Evolutionary conservation across 768 basidiomycete species (phyloP), one percentile per base, ranked within the genome.

Genomic region (Auricularia cornea): DNA sequence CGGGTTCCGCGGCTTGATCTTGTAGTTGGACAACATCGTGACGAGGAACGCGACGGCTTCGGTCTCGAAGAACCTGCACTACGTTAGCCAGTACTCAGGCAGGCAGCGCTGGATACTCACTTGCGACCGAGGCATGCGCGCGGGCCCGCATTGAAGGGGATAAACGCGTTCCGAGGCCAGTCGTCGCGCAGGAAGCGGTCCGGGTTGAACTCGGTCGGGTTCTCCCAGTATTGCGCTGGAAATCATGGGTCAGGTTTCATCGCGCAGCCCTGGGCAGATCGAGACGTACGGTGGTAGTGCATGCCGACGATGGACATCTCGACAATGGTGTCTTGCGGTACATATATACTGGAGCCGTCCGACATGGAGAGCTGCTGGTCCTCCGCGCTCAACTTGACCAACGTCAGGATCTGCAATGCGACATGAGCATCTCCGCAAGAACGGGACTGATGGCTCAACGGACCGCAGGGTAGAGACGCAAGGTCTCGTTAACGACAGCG

Each of bases 201-300:
- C 0, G 77, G 78, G 26, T 75, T 76, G 70, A 84, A 85, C 8
- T 66, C 66, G 33, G 79, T 65, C 2, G 84, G 83, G 57, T 84
- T 77, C 59, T 80, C 71, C 83, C 84, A 85, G 68, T 84, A 84
- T 38, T 77, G 77, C 30, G 83, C 84, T 84, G 64, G 30, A 56
- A 11, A 29, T 35, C 26, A 16, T 18, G 18, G 29, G 48, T 4
- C 33, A 40, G 57, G 20, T 14, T 41, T 29, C 28, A 44, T 38
- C 16, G n/a, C n/a, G n/a, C n/a, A n/a, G 57, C 16, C 32, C 14
- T 20, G n/a, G 35, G 59, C 2, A 40, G n/a, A 31, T 16, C 3
- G n/a, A n/a, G 48, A 38, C 63, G 23, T 61, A 64, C 63, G 63
- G 33, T 64, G 63, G 26, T 61, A 54, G 32, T 64, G 63, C 16